Percentiles rank a stretch among this genome's conserved stretches.
Evolutionary conservation across 768 basidiomycete genomes (phyloP).

Genomic region (Clitopilus hobsonii): DNA sequence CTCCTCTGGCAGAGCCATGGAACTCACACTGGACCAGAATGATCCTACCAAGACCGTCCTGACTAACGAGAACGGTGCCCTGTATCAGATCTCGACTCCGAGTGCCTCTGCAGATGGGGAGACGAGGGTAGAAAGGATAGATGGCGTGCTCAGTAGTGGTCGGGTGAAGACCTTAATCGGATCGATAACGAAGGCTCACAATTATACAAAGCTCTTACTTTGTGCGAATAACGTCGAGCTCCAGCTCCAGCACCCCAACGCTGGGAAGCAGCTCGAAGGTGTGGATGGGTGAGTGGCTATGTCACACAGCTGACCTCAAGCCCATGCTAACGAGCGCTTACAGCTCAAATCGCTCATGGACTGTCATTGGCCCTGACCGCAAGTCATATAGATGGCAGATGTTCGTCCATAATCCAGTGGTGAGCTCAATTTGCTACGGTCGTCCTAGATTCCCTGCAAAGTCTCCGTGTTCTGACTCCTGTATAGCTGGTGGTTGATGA

Average conservation of each 20-base stretch:
- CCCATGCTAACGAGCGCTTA: not conserved
- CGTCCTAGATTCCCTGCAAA: too few relatives aligned
- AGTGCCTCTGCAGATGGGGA: constrained; percentile 6
- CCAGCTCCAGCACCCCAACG: constrained; percentile 6
- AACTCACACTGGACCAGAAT: constrained; percentile 32
- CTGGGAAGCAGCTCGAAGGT: not conserved
- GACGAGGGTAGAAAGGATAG: constrained; percentile 25
- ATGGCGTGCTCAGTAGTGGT: constrained; percentile 21
- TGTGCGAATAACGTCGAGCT: constrained; percentile 15
- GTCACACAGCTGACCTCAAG: not conserved
- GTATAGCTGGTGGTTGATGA: constrained; percentile 27
- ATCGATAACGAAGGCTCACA: constrained; percentile 17
- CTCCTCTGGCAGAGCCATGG: constrained; percentile 14
- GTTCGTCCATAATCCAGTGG: constrained; percentile 29
- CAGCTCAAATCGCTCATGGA: constrained; percentile 25
- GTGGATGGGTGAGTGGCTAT: not conserved
- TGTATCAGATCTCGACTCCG: constrained; percentile 28
- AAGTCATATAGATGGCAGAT: constrained; percentile 34
- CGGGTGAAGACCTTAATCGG: constrained; percentile 29
- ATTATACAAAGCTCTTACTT: constrained; percentile 18
- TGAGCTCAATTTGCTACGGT: constrained; percentile 14
- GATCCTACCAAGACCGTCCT: constrained; percentile 32
- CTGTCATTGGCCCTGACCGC: constrained; percentile 29
- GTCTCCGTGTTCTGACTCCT: not conserved
- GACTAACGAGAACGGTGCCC: constrained; percentile 25